Evolutionary conservation across 306 rosid species (phyloP).

Genomic region (Mucuna pruriens): DNA sequence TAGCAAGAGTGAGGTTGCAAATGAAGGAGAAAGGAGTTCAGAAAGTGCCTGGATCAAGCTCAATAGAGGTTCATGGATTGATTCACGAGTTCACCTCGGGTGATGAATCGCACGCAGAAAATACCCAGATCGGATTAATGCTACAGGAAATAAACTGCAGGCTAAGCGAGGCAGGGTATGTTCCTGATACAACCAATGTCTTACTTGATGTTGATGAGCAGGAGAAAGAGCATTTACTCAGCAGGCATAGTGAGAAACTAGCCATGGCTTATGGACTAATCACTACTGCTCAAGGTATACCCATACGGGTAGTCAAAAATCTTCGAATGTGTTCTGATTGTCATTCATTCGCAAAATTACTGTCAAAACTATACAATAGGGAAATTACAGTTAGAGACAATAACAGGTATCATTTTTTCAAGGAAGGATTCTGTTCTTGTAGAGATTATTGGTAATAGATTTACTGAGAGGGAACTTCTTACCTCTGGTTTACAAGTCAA

Average conservation of each 20-base stretch:
- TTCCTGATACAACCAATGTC: conserved; percentile 77
- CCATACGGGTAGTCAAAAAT: conserved; percentile 75
- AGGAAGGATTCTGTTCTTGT: conserved; percentile 73
- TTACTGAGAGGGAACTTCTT: not conserved
- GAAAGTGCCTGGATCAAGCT: conserved; percentile 75
- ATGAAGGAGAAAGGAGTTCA: conserved; percentile 68
- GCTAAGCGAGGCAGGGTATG: conserved; percentile 62
- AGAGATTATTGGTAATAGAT: conserved; percentile 67
- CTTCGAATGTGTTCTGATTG: conserved; percentile 83
- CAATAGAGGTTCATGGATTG: conserved; percentile 59
- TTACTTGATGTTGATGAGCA: conserved; percentile 70
- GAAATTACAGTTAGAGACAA: conserved; percentile 71
- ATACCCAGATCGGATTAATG: conserved; percentile 55
- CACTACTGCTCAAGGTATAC: conserved; percentile 48
- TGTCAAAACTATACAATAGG: conserved; percentile 60
- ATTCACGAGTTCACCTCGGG: conserved; percentile 75
- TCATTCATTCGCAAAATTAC: conserved; percentile 72
- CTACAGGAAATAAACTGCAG: conserved; percentile 63
- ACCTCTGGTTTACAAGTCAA: conserved; percentile 29
- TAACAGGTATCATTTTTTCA: conserved; percentile 71
- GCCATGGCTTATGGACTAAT: conserved; percentile 82
- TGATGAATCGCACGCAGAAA: conserved; percentile 61
- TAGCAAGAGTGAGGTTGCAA: conserved; percentile 77
- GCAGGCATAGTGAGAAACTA: conserved; percentile 76
- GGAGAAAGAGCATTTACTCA: conserved; percentile 69